These are phyloP conservation scores for Alternaria metachromatica DNA, from an alignment of 2,329 filamentous ascomycete genomes.

Conservation along the genomic window DNA sequence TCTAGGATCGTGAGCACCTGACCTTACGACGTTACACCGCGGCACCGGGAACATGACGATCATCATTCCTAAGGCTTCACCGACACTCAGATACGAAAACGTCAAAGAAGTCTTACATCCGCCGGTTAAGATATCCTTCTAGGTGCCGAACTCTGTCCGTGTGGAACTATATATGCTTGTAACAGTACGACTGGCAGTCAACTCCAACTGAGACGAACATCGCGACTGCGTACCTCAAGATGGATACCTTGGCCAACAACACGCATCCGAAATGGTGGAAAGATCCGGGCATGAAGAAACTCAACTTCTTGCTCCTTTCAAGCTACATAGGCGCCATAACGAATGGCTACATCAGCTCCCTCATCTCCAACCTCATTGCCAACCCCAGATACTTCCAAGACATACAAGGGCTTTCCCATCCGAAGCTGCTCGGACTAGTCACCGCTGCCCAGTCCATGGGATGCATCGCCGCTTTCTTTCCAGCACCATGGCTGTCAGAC, in stretches of 20 bases:
- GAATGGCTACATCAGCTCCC: conserved; percentile 25
- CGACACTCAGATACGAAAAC: not conserved
- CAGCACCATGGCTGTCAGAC: conserved; percentile 24
- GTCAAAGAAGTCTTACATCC: not conserved
- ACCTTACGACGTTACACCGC: not conserved
- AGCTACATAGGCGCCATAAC: conserved; percentile 26
- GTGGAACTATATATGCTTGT: not conserved
- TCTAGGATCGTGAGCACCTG: not conserved
- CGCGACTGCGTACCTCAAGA: not conserved
- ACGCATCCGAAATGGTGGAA: conserved; percentile 22
- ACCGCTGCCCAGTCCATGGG: conserved; percentile 22
- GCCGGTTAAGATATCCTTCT: not conserved
- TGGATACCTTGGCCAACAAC: conserved; percentile 7
- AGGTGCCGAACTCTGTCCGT: not conserved
- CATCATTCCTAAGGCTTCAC: not conserved
- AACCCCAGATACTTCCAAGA: conserved; percentile 16
- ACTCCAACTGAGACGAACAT: not conserved
- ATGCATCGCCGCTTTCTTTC: conserved; percentile 26
- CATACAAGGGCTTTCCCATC: conserved; percentile 12
- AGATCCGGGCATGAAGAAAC: conserved; percentile 19
- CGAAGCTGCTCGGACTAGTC: conserved; percentile 17
- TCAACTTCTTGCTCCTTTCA: conserved; percentile 22
- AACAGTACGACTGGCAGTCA: not conserved
- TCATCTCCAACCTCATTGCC: conserved; percentile 23
- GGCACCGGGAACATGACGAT: not conserved